phyloP scores from a whole-genome alignment of 495 filamentous ascomycete genomes.

The Penicillium paradoxum region DNA sequence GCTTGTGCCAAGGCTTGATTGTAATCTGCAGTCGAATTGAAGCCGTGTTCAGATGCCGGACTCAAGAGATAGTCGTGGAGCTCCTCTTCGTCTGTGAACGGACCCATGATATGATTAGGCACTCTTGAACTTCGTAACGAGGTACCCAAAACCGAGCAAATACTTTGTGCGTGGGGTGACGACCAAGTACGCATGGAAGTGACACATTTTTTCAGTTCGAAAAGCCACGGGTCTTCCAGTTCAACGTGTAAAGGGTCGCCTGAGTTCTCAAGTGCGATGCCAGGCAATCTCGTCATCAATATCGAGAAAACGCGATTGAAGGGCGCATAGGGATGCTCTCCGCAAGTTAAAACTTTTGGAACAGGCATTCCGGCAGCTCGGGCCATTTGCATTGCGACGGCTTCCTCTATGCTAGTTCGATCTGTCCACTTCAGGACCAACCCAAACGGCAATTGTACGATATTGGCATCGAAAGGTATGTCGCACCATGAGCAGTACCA shows the following conservation, averaged over 20 bases:
- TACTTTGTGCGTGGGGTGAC: conserved; percentile 4
- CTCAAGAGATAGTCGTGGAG: conserved; percentile 13
- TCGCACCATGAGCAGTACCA: conserved; percentile 26
- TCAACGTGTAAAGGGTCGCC: conserved; percentile 8
- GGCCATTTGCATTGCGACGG: conserved; percentile 34
- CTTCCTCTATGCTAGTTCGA: conserved; percentile 38
- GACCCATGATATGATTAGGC: conserved; percentile 16
- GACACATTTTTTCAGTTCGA: conserved; percentile 14
- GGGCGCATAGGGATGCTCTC: conserved; percentile 32
- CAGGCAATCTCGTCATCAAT: conserved; percentile 15
- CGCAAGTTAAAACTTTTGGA: conserved; percentile 37
- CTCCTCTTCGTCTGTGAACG: conserved; percentile 9
- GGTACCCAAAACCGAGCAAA: conserved; percentile 12
- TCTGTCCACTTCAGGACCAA: conserved; percentile 40
- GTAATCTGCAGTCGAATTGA: conserved; percentile 15
- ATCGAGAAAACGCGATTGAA: conserved; percentile 13
- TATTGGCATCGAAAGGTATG: conserved; percentile 17
- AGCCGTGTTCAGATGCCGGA: conserved; percentile 9
- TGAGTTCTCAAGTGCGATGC: conserved; percentile 12
- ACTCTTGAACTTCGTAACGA: conserved; percentile 9
- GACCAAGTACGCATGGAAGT: conserved; percentile 15
- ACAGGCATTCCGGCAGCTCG: conserved; percentile 34
- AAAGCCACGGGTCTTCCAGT: conserved; percentile 13
- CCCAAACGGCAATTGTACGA: conserved; percentile 30
- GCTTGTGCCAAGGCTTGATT: conserved; percentile 16